Conservation (phyloP, 2,329 filamentous ascomycete genomes). For the Harringtonia aguacate region DNA sequence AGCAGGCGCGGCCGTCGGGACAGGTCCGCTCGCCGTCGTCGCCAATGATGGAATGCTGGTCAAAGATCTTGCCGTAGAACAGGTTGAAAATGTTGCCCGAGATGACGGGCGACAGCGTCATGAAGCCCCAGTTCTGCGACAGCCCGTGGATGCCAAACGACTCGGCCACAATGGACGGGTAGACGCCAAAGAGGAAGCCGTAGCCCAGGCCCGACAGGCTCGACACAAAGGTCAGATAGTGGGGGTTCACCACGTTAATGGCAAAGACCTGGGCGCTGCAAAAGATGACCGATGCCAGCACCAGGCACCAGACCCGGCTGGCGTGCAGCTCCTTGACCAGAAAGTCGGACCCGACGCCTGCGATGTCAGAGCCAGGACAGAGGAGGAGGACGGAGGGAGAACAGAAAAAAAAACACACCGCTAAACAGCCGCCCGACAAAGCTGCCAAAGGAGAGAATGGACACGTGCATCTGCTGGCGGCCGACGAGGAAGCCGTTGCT, state of each 20-base stretch:
- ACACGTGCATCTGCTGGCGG: conserved; percentile 84
- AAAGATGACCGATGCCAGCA: conserved; percentile 68
- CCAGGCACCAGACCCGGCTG: conserved; percentile 85
- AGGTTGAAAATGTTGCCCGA: conserved; percentile 90
- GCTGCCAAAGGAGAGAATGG: conserved; percentile 80
- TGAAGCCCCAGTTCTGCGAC: conserved; percentile 91
- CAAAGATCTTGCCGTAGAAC: conserved; percentile 77
- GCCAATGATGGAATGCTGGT: conserved; percentile 62
- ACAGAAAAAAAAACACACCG: conserved; percentile 36
- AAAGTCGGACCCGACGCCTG: conserved; percentile 81
- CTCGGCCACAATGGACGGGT: conserved; percentile 80
- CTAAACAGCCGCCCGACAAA: conserved; percentile 73
- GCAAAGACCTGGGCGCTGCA: conserved; percentile 68
- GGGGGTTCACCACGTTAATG: conserved; percentile 64
- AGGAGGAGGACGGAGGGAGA: neutral
- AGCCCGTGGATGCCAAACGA: conserved; percentile 83
- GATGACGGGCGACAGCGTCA: conserved; percentile 81
- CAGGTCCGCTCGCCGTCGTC: conserved; percentile 64
- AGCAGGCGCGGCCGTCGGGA: conserved; percentile 68
- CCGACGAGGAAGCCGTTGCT: conserved; percentile 65
- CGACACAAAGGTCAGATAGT: conserved; percentile 67
- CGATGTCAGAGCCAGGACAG: neutral
- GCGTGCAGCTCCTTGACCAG: conserved; percentile 71
- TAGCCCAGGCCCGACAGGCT: conserved; percentile 80
- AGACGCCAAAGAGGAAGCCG: conserved; percentile 88